These are phyloP conservation scores for Monosporascus sp. DNA, from an alignment of 2,329 filamentous ascomycete genomes.

Conservation along the genomic window DNA sequence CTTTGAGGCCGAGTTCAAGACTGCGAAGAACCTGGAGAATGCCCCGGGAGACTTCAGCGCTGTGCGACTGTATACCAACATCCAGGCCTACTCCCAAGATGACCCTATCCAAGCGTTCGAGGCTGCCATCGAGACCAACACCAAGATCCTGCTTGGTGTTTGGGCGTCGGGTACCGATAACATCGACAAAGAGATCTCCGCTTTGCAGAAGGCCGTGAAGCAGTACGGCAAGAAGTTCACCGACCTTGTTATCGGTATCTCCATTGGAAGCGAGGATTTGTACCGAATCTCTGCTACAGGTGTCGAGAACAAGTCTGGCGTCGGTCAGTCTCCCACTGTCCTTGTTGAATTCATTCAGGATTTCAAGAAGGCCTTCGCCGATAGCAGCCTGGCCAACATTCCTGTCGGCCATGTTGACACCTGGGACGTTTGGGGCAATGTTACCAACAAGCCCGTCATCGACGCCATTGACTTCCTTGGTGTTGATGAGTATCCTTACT, in stretches of 20 bases:
- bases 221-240: slow-evolving; percentile 36
- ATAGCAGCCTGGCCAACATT: slow-evolving; percentile 26
- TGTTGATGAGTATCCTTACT: slow-evolving; percentile 51
- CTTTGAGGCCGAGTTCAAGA: slow-evolving; percentile 29
- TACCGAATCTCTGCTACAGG: slow-evolving; percentile 35
- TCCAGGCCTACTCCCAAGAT: slow-evolving; percentile 6
- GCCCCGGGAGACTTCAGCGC: slow-evolving; percentile 27
- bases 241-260: slow-evolving; percentile 47
- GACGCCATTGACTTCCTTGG: slow-evolving; percentile 48
- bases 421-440: slow-evolving; percentile 47
- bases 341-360: slow-evolving; percentile 54
- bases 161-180: slow-evolving; percentile 39
- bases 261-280: slow-evolving; percentile 52
- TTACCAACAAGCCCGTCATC: slow-evolving; percentile 44
- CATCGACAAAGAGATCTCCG: slow-evolving; percentile 44
- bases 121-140: slow-evolving; percentile 46
- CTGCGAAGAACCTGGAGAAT: slow-evolving; percentile 22
- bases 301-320: slow-evolving; percentile 31
- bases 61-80: slow-evolving; percentile 26
- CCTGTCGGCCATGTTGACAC: slow-evolving; percentile 54
- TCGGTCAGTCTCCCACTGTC: slow-evolving; percentile 34
- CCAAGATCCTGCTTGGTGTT: slow-evolving; percentile 47
- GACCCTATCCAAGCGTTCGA: slow-evolving; percentile 67
- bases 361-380: slow-evolving; percentile 44
- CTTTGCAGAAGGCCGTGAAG: slow-evolving; percentile 43